Base-by-base conservation (phyloP, 2,329 filamentous ascomycete genomes). In the Pseudogymnoascus sp. region DNA sequence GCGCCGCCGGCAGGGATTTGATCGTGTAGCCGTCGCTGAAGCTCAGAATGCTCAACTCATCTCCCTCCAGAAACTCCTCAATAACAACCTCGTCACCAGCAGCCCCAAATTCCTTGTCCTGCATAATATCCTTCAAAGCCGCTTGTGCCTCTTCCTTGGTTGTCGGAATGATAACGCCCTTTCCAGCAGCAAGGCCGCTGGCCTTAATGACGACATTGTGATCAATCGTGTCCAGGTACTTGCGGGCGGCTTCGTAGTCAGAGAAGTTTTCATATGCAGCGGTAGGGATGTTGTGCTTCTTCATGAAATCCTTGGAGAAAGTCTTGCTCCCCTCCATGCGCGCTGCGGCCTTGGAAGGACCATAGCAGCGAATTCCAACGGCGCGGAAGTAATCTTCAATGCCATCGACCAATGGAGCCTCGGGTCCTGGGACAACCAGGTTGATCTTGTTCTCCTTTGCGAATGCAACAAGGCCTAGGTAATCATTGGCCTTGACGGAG, bases 281-380 rank as follows among this genome's bases (percentile, higher is more conserved):
- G 0, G 94, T 97, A 38, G 93, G 92, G 70, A 99, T 96, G 70
- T 83, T 83, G 77, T 96, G 86, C 68, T 88, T 86, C 76, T 89
- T 88, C 94, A 97, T 99, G 73, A 97, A 97, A 75, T 97, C 92
- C 75, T 99, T 99, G 66, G 90, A 92, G 75, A 95, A 97, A 10
- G 93, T 90, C 80, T 99, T 99, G 78, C 90, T 95, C 65, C 94
- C 94, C 77, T 99, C 94, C 83, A 99, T 91, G 50, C 84, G 84
- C 16, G 94, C 92, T 21, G 94, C 93, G 59, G 85, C 85, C 77
- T 89, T 86, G 63, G 87, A 89, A 4, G 94, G 94, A 1, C 93
- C 94, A 72, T 97, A 97, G 75, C 86, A 88, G 69, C 84, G 83
- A 73, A 96, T 91, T 59, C 88, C 87, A 60, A 83, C 87, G 62